phyloP scores from a whole-genome alignment of 1,284 basidiomycete genomes.

The Schizophyllum commune region DNA sequence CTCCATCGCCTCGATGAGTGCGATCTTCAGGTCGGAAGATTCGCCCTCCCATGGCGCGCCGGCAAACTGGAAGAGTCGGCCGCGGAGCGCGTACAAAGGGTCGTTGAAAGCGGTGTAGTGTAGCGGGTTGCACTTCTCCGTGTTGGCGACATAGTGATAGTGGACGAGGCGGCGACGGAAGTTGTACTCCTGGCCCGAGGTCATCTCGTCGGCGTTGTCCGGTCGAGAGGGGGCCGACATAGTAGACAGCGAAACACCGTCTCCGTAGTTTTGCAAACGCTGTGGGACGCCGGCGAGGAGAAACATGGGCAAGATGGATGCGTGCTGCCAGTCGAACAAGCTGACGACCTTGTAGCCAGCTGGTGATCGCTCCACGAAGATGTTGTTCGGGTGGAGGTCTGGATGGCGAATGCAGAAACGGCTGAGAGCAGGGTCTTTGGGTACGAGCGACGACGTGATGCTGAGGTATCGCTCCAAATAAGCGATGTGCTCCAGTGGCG shows the following conservation, averaged over 20 bases:
- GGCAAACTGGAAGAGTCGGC: conserved; percentile 33
- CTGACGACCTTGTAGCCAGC: conserved; percentile 27
- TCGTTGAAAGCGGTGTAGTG: conserved; percentile 30
- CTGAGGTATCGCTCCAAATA: conserved; percentile 31
- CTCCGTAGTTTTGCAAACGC: conserved; percentile 37
- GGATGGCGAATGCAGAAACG: conserved; percentile 38
- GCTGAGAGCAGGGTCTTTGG: conserved; percentile 22
- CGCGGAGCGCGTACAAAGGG: conserved; percentile 21
- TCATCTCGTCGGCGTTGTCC: conserved; percentile 26
- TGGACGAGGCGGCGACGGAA: conserved; percentile 37
- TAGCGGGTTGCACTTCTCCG: conserved; percentile 31
- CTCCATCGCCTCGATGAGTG: conserved; percentile 31
- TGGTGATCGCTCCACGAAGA: conserved; percentile 28
- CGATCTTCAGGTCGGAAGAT: conserved; percentile 30
- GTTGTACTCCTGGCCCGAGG: conserved; percentile 21
- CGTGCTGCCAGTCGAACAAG: conserved; percentile 35
- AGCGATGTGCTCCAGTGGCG: conserved; percentile 34
- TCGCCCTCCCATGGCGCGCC: conserved; percentile 39
- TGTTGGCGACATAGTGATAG: conserved; percentile 36
- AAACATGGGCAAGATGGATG: conserved; percentile 38
- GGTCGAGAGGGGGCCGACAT: conserved; percentile 29
- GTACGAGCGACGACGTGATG: conserved; percentile 29
- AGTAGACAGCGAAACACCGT: conserved; percentile 28
- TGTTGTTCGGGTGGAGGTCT: conserved; percentile 31
- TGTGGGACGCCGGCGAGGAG: conserved; percentile 37